Evolutionary conservation across 1,284 basidiomycete species (phyloP).

Genomic region (Lentinula novae-zelandiae): DNA sequence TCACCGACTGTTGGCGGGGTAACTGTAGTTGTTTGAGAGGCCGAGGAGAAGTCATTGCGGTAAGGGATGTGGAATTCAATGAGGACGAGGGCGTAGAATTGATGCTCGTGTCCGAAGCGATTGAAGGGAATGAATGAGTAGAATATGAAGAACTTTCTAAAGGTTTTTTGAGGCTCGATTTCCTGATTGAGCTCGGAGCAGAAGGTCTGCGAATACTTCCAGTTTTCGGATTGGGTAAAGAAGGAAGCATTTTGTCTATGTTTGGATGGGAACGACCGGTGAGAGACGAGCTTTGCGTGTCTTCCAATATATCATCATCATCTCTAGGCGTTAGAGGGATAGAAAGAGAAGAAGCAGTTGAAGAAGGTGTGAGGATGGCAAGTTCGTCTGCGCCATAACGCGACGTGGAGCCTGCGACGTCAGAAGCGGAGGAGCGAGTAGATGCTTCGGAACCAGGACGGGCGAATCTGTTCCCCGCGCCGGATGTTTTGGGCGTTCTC

Average conservation of each 20-base stretch:
- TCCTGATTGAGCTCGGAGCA: slow-evolving; percentile 1
- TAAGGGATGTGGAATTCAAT: background rate
- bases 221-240: slow-evolving; percentile 18
- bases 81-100: background rate
- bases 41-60: slow-evolving; percentile 1
- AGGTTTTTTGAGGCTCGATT: background rate
- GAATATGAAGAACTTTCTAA: background rate
- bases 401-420: background rate
- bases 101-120: background rate
- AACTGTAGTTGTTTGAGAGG: slow-evolving; percentile 22
- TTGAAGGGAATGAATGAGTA: background rate
- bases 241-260: slow-evolving; percentile 22
- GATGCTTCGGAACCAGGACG: slow-evolving; percentile 11
- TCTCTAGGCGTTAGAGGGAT: slow-evolving; percentile 43
- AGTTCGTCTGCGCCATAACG: slow-evolving; percentile 17
- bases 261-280: slow-evolving; percentile 9
- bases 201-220: slow-evolving; percentile 16
- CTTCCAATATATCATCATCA: slow-evolving; percentile 17
- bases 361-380: slow-evolving; percentile 26
- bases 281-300: background rate
- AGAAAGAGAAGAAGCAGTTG: slow-evolving; percentile 39
- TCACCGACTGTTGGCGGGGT: slow-evolving; percentile 9
- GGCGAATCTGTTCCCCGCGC: background rate
- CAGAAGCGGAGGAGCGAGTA: slow-evolving; percentile 1
- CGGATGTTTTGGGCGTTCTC: background rate